Percentiles rank a stretch among this genome's conserved stretches.
These are phyloP conservation scores for Candida odintsovae DNA, from an alignment of 805 yeast genomes.

Conservation along the genomic window DNA sequence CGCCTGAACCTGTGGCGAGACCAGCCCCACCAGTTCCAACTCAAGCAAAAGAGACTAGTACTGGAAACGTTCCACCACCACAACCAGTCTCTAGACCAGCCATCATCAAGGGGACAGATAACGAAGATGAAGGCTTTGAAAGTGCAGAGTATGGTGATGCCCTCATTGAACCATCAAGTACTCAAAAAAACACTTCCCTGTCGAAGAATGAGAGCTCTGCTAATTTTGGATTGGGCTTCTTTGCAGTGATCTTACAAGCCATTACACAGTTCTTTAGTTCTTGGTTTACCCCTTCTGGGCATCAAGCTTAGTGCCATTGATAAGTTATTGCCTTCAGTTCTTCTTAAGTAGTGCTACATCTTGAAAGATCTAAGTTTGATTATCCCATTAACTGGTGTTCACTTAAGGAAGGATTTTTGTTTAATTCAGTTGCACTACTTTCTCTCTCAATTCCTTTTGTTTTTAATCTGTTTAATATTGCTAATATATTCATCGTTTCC, in stretches of 20 bases:
- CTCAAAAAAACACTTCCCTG: neutral
- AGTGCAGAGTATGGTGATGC: neutral
- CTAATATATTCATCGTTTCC: neutral
- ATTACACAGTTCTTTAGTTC: constrained; percentile 20
- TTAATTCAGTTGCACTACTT: neutral
- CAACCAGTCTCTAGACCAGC: constrained; percentile 4
- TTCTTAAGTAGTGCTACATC: too few species aligned
- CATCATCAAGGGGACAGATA: neutral
- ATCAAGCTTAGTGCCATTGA: neutral
- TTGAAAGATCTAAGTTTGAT: too few species aligned
- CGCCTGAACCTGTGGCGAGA: neutral
- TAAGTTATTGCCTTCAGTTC: too few species aligned
- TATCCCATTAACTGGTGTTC: too few species aligned
- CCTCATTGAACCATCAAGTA: neutral
- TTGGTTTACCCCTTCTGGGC: constrained; percentile 13
- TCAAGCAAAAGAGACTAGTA: neutral
- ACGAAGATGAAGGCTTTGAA: neutral
- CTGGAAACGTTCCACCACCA: neutral
- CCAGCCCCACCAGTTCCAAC: constrained; percentile 1
- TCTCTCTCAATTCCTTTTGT: too few species aligned
- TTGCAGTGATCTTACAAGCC: constrained; percentile 17
- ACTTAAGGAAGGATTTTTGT: too few species aligned
- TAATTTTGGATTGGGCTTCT: constrained; percentile 12
- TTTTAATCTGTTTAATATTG: neutral
- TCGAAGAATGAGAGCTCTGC: neutral